phyloP scores from a whole-genome alignment of 1,284 basidiomycete genomes.

The Jaminaea rosea region DNA sequence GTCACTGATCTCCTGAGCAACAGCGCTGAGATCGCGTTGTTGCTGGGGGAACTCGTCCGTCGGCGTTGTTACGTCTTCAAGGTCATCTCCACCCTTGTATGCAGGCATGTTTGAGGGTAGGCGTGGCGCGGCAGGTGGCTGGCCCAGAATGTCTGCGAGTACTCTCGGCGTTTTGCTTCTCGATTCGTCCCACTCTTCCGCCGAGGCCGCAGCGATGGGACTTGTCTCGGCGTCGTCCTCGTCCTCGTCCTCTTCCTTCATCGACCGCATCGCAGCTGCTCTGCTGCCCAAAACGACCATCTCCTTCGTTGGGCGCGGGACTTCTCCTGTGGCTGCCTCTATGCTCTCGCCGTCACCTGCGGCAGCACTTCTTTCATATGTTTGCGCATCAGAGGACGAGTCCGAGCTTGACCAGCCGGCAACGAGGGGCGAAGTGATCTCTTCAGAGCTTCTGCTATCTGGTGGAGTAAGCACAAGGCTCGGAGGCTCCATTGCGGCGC shows the following conservation, averaged over 20 bases:
- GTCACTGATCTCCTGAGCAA: neutral
- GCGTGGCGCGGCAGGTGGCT: neutral
- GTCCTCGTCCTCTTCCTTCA: neutral
- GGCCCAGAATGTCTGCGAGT: neutral
- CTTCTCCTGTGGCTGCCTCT: neutral
- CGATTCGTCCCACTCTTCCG: constrained; percentile 1
- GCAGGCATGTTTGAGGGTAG: neutral
- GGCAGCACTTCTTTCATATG: neutral
- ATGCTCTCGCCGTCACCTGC: neutral
- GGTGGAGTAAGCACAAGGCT: neutral
- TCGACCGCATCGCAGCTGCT: neutral
- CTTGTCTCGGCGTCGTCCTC: neutral
- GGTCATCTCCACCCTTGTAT: neutral
- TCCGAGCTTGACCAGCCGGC: neutral
- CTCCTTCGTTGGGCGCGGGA: constrained; percentile 1
- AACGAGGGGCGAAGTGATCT: neutral
- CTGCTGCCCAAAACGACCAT: constrained; percentile 4
- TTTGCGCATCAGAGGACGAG: neutral
- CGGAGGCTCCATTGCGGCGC: neutral
- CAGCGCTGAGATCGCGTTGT: too few relatives aligned
- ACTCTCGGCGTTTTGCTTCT: constrained; percentile 1
- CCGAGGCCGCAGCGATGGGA: neutral
- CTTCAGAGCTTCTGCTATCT: neutral
- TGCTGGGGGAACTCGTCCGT: too few relatives aligned
- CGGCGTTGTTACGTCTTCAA: too few relatives aligned